Base-by-base conservation (phyloP, 331 rosid species). In the Malus hybrid region DNA sequence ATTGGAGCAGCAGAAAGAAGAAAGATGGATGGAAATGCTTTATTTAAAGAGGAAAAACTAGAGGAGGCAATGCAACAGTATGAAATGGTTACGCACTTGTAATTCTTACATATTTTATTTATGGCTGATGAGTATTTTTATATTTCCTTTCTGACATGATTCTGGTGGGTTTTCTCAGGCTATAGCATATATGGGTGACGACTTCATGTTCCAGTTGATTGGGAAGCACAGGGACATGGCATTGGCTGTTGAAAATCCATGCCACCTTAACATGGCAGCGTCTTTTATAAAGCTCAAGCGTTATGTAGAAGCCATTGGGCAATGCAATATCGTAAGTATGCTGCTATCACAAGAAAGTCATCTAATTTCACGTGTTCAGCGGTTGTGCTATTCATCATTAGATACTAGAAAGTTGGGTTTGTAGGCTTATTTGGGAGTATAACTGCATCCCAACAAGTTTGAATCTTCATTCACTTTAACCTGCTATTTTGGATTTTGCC, bases 21-120 rank as follows among this genome's bases (percentile, higher is more conserved):
- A 86, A 94, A 87, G 83, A 91, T 90, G 96, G 96, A 94, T 64
- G 98, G 98, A 75, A 94, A 94, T 91, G 80, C 81, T 82, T 70
- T 94, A 46, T 94, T 88, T 80, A 91, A 84, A 80, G 97, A 22
- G 0, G 22, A 22, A 22, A 22, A 22, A 22, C 22, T 22, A 22
- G 93, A 94, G 81, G 98, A 94, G 87, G 98, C 98, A 75, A 91
- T 91, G 95, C 96, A 88, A 87, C 98, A 91, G 93, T 94, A 91
- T 87, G 94, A 90, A 91, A 94, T 94, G 98, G 98, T 94, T 80
- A 84, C 82, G 44, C 69, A 77, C 22, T 22, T 22, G 22, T 22
- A 22, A 22, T 22, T 22, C 22, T 22, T 22, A 22, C 22, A 22
- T 22, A 22, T 22, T 22, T 22, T 22, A 22, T 22, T 22, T 22